A percentile compares a stretch with the other conserved stretches of the same genome.
Evolutionary conservation across 129 eudicot genomes (phyloP).

Genomic region (Tagetes patula): DNA sequence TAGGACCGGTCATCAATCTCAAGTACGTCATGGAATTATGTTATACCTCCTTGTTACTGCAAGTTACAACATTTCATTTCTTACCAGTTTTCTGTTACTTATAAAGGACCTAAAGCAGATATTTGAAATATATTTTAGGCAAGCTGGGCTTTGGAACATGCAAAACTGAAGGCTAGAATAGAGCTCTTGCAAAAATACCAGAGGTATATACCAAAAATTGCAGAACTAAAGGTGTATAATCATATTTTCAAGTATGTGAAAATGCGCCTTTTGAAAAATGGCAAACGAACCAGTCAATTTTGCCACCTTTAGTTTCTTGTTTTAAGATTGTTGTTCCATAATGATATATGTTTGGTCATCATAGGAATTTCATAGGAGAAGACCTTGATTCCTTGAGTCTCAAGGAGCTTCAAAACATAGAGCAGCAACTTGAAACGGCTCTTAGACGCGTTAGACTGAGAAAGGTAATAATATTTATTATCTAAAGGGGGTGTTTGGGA

Average conservation of each 20-base stretch:
- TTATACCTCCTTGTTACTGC: not conserved
- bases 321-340: not conserved
- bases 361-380: conserved; percentile 83
- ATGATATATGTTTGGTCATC: not conserved
- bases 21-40: conserved; percentile 33
- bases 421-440: conserved; percentile 73
- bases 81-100: not conserved
- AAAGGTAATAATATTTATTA: conserved; percentile 45
- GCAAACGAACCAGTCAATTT: not conserved
- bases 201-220: conserved; percentile 31
- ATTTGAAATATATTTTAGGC: conserved; percentile 15
- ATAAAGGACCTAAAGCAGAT: not conserved
- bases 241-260: not conserved
- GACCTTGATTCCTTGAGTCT: conserved; percentile 61
- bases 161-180: conserved; percentile 73
- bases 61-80: not conserved
- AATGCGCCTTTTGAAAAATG: not conserved
- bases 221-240: not conserved
- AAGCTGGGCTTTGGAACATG: conserved; percentile 57
- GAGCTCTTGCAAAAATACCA: conserved; percentile 67
- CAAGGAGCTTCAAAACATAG: conserved; percentile 82
- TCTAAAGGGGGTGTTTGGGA: not conserved
- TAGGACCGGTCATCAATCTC: conserved; percentile 43
- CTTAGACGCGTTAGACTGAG: conserved; percentile 66
- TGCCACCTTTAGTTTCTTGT: not conserved